These are phyloP conservation scores for Mrakia blollopis DNA, from an alignment of 768 basidiomycete genomes.

Conservation along the genomic window DNA sequence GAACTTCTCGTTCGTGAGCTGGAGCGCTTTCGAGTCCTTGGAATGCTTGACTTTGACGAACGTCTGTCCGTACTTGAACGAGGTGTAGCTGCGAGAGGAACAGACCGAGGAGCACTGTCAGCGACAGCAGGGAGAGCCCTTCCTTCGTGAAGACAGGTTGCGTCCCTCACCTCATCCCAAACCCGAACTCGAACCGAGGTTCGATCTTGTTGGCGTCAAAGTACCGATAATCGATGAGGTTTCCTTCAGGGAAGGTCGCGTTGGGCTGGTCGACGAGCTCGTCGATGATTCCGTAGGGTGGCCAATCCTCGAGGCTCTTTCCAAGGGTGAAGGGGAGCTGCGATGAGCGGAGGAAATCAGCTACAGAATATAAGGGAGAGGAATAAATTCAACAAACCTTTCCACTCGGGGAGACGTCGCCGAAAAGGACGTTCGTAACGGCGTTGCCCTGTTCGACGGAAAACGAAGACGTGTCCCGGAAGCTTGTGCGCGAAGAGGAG, in stretches of 20 bases:
- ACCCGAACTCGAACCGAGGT: constrained; percentile 42
- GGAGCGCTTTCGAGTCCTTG: constrained; percentile 37
- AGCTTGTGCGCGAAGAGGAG: no score
- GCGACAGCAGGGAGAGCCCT: constrained; percentile 24
- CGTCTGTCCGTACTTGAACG: not conserved
- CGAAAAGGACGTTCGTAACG: constrained; percentile 65
- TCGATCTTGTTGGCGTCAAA: constrained; percentile 51
- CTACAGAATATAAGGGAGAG: no score
- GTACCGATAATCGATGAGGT: constrained; percentile 27
- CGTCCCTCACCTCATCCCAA: constrained; percentile 36
- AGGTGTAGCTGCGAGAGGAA: constrained; percentile 12
- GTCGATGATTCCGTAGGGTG: constrained; percentile 34
- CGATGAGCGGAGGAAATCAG: no score
- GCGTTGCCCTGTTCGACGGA: constrained; percentile 49
- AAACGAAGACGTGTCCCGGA: not conserved
- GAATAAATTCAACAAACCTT: constrained; percentile 36
- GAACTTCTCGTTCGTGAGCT: constrained; percentile 43
- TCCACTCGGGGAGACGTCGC: constrained; percentile 66
- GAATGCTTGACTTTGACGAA: not conserved
- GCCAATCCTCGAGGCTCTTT: constrained; percentile 56
- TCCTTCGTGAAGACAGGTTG: constrained; percentile 35
- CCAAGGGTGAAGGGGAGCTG: constrained; percentile 69
- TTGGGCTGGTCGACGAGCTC: constrained; percentile 23
- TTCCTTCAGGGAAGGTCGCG: constrained; percentile 17
- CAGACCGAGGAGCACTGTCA: not conserved